Conservation (phyloP, 2,329 filamentous ascomycete species). For the Periconia sp. region DNA sequence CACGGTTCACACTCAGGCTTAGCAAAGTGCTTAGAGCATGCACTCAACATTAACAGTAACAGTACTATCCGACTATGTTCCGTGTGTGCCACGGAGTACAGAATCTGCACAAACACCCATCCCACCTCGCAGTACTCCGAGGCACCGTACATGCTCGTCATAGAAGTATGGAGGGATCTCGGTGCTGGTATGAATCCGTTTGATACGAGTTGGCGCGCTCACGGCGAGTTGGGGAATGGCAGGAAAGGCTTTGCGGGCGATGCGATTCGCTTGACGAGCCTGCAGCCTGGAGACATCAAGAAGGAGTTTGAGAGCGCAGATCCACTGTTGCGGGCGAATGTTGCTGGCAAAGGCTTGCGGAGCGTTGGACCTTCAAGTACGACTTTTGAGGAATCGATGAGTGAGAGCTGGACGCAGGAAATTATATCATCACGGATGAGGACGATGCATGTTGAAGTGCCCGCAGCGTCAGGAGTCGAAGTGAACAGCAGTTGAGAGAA, state of each 20-base stretch:
- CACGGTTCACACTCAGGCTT: constrained; percentile 28
- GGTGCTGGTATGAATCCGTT: constrained; percentile 32
- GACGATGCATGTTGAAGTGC: too few relatives aligned
- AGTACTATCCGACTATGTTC: constrained; percentile 26
- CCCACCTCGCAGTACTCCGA: neutral
- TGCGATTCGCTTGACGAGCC: constrained; percentile 7
- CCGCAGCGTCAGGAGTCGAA: too few relatives aligned
- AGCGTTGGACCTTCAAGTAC: too few relatives aligned
- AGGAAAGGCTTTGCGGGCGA: constrained; percentile 6
- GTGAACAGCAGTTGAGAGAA: too few relatives aligned
- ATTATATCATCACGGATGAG: neutral
- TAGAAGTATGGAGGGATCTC: constrained; percentile 35
- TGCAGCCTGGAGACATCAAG: constrained; percentile 22
- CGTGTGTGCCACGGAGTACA: constrained; percentile 35
- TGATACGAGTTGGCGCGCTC: constrained; percentile 31
- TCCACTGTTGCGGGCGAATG: too few relatives aligned
- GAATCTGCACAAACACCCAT: constrained; percentile 13
- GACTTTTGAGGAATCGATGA: neutral
- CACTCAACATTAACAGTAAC: constrained; percentile 20
- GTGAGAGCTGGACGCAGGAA: neutral
- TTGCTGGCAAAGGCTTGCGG: too few relatives aligned
- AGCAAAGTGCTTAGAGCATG: constrained; percentile 27
- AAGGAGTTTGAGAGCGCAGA: constrained; percentile 23
- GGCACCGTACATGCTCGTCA: constrained; percentile 20
- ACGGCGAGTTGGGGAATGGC: constrained; percentile 24